Conservation (phyloP, 2,329 filamentous ascomycete genomes). For the Orbilia quercus region DNA sequence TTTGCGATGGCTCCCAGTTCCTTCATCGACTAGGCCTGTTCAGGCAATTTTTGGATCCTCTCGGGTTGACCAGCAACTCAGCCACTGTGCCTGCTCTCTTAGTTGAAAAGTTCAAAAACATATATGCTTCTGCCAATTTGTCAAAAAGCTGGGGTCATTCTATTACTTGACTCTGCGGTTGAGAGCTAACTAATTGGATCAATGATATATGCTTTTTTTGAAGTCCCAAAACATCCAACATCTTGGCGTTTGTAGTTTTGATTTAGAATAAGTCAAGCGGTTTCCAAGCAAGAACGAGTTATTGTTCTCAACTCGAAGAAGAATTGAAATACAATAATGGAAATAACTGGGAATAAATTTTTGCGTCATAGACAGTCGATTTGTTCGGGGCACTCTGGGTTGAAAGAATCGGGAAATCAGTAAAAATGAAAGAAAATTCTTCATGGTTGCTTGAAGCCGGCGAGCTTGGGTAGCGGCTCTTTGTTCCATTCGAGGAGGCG, state of each 20-base stretch:
- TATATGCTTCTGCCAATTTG: background rate
- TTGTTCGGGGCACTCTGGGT: conserved; percentile 4
- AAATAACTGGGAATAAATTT: too few relatives aligned
- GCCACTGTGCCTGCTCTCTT: conserved; percentile 34
- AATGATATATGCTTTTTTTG: background rate
- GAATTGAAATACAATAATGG: too few relatives aligned
- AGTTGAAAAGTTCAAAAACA: conserved; percentile 2
- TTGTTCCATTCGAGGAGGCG: conserved; percentile 18
- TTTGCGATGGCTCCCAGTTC: conserved; percentile 18
- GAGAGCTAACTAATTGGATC: too few relatives aligned
- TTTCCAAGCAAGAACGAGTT: conserved; percentile 24
- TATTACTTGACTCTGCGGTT: too few relatives aligned
- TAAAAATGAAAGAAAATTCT: conserved; percentile 44
- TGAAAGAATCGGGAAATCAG: conserved; percentile 15
- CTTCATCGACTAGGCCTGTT: conserved; percentile 14
- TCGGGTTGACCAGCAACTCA: conserved; percentile 39
- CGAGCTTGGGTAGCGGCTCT: conserved; percentile 35
- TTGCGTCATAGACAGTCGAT: conserved; percentile 42
- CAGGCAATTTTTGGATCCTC: conserved; percentile 35
- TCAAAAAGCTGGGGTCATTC: background rate
- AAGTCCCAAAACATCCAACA: background rate
- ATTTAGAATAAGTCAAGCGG: conserved; percentile 14
- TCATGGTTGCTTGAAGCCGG: conserved; percentile 5
- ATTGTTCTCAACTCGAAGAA: conserved; percentile 11
- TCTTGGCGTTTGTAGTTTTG: conserved; percentile 2